Evolutionary conservation across 768 basidiomycete genomes (phyloP), one percentile per base, ranked within the genome.

Genomic region (Pulveroboletus sp.): DNA sequence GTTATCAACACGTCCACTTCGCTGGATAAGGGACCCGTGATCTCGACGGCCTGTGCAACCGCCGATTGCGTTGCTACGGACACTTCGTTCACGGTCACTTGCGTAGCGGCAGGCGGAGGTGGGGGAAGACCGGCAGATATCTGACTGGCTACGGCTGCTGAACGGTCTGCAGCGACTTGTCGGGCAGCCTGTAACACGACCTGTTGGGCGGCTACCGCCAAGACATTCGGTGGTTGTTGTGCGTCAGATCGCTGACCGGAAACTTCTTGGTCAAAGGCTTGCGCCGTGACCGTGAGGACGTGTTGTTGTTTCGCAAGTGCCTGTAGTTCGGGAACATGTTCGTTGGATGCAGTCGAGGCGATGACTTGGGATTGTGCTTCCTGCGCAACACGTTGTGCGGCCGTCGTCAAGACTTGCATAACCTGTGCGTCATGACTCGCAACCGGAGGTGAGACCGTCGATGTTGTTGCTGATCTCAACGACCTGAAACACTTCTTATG

Each of bases 1-100:
- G 86, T 82, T 60, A 86, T 82, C 59, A 90, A 76, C 56, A 90
- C 86, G 58, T 90, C 87, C 44, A 91, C 83, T 60, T 89, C 89
- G 46, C 82, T 87, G 30, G 86, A 85, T 35, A 77, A 67, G 14
- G 82, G 79, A 26, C 86, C 86, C 34, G 82, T 81, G 63, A 83
- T 80, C 61, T 85, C 85, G 32, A 92, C 88, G 32, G 89, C 89
- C 62, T 84, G 80, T 29, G 88, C 90, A 51, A 92, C 88, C 17
- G 88, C 89, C 14, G 84, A 78, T 61, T 89, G 83, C 22, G 89
- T 79, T 41, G 78, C 78, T 30, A 76, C 76, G 6, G 79, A 80
- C 19, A 79, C 78, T 48, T 81, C 79, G 49, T 77, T 76, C 40
- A 80, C 78, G 5, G 78, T 79, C 22, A 81, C 76, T 49, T 75